Base-by-base conservation (phyloP, 2,329 filamentous ascomycete genomes). In the Orbilia blumenaviensis region DNA sequence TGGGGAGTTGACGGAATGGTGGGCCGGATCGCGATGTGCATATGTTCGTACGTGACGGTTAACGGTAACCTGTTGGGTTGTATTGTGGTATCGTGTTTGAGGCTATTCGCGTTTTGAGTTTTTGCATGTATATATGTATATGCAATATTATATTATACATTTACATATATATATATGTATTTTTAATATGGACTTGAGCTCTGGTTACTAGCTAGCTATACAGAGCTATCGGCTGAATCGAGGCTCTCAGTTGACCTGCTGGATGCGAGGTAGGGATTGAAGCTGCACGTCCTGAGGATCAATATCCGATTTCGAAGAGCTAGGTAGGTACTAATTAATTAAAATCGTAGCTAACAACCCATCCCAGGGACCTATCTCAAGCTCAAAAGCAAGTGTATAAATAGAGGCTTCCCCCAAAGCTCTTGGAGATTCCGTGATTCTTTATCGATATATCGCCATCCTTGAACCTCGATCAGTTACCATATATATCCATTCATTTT, bases 401-500 rank as follows among this genome's bases (percentile, higher is more conserved):
- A 74, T 66, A 74, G 42, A 61, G 42, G 54, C 41, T 52, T 34
- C 41, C 7, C n/a, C n/a, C n/a, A n/a, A n/a, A 36, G 27, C 42
- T 42, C 62, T 32, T 23, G n/a, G 42, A n/a, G 25, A 74, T 74
- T 66, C 18, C 69, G 44, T 56, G 41, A 74, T 74, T 25, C 23
- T 66, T 66, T n/a, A 62, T 54, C 34, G 27, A 41, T 54, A 74
- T 74, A 41, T 61, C 69, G 42, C 52, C 23, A 66, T 66, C 41
- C 58, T 38, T 44, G 32, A 74, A n/a, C 29, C 46, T 61, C 14
- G 52, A 41, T 18, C 27, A 61, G 41, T 12, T 32, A 18, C 18
- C 7, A 42, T 54, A 66, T 54, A 34, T n/a, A n/a, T n/a, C n/a
- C n/a, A n/a, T n/a, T n/a, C n/a, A n/a, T n/a, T n/a, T n/a, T n/a